Evolutionary conservation across 352 stramenopile genomes (phyloP), one percentile per base, ranked within the genome.

Genomic region (Phytophthora litchii): DNA sequence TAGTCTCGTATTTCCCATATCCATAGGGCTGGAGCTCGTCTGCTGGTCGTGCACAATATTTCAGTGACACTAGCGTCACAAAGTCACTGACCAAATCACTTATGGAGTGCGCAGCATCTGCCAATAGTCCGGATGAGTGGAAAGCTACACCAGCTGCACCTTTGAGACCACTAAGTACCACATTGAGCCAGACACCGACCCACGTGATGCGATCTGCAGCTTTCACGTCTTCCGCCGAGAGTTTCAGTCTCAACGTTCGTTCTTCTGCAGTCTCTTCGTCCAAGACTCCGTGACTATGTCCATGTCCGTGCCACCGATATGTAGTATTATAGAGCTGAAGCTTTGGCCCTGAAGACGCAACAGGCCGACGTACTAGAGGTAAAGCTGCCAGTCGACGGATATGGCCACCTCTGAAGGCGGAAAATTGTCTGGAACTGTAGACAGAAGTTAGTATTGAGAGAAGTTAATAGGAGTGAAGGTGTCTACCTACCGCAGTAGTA

Each of bases 61-160:
- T 88, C 16, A 98, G 83, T 23, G 91, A 72, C 54, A 88, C 88
- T 5, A 99, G 74, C 14, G 96, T 99, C 35, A 98, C 93, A 59
- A 91, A 95, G 70, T 99, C 96, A 47, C 81, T 96, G 32, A 98
- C 82, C 23, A 99, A 74, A 78, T 99, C 96, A 57, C 79, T 96
- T 11, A 98, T 63, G 1, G 89, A 98, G 82, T 99, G 96, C 13
- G 89, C 92, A 1, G 96, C 95, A 70, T 99, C 96, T 3, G 95
- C 92, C 43, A 99, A 70, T 25, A 99, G 67, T 8, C 89, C 94
- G 0, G 89, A 85, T 4, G 88, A 98, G 75, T 95, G 76, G 66
- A 83, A 90, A 19, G 69, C 59, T 6, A 90, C 61, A 43, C 87
- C 86, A 1, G 88, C 74, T 21, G 76, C 89, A 58, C 78, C 91